phyloP scores from a whole-genome alignment of 2,329 filamentous ascomycete genomes.

The Knufia fluminis region DNA sequence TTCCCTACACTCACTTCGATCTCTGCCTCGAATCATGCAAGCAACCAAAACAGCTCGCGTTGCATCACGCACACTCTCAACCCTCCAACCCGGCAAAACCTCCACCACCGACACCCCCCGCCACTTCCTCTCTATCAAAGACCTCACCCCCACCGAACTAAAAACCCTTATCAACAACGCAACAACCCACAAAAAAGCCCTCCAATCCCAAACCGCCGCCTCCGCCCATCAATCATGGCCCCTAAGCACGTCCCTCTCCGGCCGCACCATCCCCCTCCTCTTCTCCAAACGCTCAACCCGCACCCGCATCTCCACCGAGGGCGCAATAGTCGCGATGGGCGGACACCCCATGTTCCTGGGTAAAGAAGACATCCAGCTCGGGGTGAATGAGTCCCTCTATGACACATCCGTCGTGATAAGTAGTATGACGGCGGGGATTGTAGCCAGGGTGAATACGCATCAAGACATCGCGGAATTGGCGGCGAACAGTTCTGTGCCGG shows the following conservation, averaged over 20 bases:
- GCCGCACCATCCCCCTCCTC: conserved; percentile 84
- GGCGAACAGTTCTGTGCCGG: conserved; percentile 64
- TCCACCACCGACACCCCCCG: conserved; percentile 46
- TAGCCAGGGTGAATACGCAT: conserved; percentile 69
- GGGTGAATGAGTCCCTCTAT: conserved; percentile 86
- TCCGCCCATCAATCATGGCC: conserved; percentile 36
- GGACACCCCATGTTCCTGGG: conserved; percentile 95
- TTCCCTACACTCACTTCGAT: background rate
- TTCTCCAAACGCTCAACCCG: conserved; percentile 94
- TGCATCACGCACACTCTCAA: background rate
- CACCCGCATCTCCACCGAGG: conserved; percentile 88
- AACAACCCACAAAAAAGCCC: conserved; percentile 53
- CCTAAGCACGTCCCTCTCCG: conserved; percentile 53
- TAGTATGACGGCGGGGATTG: conserved; percentile 80
- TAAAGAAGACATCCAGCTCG: conserved; percentile 91
- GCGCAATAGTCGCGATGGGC: conserved; percentile 76
- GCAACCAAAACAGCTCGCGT: background rate
- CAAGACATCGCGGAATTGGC: conserved; percentile 64
- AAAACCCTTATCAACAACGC: conserved; percentile 76
- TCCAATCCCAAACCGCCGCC: conserved; percentile 57
- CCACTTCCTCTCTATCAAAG: conserved; percentile 84
- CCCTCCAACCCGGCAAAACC: background rate
- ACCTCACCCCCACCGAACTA: conserved; percentile 72
- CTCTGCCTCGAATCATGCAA: background rate
- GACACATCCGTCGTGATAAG: conserved; percentile 89